phyloP scores from a whole-genome alignment of 2,329 filamentous ascomycete species.

The Claviceps digitariae region DNA sequence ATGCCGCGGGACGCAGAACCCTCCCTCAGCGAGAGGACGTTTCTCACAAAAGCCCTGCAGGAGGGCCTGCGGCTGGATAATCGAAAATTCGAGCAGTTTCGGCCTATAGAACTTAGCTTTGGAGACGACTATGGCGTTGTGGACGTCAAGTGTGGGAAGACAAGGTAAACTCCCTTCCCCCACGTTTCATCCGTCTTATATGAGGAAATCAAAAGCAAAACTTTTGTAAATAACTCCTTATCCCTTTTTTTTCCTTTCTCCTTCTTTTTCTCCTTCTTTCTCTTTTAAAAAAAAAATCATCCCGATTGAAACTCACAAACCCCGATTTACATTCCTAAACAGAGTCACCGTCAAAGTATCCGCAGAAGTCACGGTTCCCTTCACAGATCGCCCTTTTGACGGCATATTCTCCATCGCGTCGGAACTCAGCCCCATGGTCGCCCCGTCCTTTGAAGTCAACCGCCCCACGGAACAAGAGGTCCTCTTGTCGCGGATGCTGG shows the following conservation, averaged over 20 bases:
- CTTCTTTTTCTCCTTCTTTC: too few relatives aligned
- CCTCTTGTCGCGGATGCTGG: conserved; percentile 74
- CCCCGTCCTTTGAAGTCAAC: conserved; percentile 77
- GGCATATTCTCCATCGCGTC: conserved; percentile 87
- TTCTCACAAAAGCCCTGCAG: conserved; percentile 69
- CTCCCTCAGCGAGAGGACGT: conserved; percentile 76
- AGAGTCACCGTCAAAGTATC: conserved; percentile 78
- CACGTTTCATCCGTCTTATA: neutral
- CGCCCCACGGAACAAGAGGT: conserved; percentile 74
- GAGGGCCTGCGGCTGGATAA: conserved; percentile 76
- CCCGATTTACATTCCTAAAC: neutral
- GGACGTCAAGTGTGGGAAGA: conserved; percentile 80
- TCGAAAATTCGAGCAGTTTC: conserved; percentile 66
- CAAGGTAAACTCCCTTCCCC: conserved; percentile 42
- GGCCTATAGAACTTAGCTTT: conserved; percentile 64
- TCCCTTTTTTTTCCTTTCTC: too few relatives aligned
- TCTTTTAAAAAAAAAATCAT: neutral
- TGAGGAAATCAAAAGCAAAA: too few relatives aligned
- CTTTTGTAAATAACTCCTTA: too few relatives aligned
- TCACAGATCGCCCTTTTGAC: conserved; percentile 81
- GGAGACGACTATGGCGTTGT: conserved; percentile 85
- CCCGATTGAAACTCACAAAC: neutral
- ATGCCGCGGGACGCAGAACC: conserved; percentile 93
- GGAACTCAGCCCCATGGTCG: conserved; percentile 85
- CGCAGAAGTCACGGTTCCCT: conserved; percentile 76